These are phyloP conservation scores for Beauveria bassiana DNA, from an alignment of 2,329 filamentous ascomycete species.

Conservation along the genomic window DNA sequence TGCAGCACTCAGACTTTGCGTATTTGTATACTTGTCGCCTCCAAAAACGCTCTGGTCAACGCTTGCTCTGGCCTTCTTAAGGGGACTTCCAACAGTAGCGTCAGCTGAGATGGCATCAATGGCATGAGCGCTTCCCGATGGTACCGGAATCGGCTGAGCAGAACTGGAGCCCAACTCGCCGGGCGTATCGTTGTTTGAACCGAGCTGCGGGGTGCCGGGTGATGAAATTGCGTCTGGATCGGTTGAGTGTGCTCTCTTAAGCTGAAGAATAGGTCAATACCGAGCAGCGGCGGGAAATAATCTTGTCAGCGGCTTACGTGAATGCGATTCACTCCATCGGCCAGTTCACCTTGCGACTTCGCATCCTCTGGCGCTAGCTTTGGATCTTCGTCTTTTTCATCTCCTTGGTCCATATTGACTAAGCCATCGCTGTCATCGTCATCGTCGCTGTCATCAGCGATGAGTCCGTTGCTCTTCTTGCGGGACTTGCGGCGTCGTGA, in stretches of 20 bases:
- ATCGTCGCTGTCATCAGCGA: conserved; percentile 67
- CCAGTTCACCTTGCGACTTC: conserved; percentile 64
- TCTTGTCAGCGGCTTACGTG: conserved; percentile 46
- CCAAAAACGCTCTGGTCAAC: conserved; percentile 22
- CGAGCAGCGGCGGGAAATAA: not conserved
- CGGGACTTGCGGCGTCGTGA: conserved; percentile 45
- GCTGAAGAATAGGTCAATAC: conserved; percentile 38
- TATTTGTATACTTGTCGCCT: conserved; percentile 20
- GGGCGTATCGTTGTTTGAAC: conserved; percentile 35
- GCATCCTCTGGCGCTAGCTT: conserved; percentile 64
- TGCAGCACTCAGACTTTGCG: conserved; percentile 29
- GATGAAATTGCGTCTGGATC: conserved; percentile 49
- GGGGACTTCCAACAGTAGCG: conserved; percentile 56
- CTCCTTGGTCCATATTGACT: conserved; percentile 56
- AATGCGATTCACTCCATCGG: conserved; percentile 75
- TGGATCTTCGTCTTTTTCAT: conserved; percentile 52
- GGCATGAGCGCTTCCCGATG: conserved; percentile 17
- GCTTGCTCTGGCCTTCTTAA: conserved; percentile 68
- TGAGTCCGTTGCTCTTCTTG: conserved; percentile 59
- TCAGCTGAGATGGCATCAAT: conserved; percentile 26
- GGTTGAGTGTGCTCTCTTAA: conserved; percentile 72
- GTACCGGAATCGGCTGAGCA: conserved; percentile 13
- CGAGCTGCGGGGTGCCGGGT: conserved; percentile 24
- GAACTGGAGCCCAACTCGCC: conserved; percentile 12
- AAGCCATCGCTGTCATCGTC: conserved; percentile 54